phyloP scores from a whole-genome alignment of 495 filamentous ascomycete species.

The Ramalina peruviana region DNA sequence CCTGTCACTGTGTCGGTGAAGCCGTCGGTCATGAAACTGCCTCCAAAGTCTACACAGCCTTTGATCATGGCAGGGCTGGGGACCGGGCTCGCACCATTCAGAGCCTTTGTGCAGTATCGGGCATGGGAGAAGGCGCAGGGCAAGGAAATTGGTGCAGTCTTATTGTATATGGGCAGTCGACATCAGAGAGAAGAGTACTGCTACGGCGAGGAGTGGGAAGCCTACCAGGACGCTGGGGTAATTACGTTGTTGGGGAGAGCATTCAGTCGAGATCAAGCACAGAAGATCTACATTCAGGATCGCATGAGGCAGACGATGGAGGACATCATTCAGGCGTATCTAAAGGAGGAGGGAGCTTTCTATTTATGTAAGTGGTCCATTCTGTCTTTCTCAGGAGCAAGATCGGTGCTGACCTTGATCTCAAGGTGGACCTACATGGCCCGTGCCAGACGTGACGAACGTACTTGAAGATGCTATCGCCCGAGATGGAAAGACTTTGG shows the following conservation, averaged over 20 bases:
- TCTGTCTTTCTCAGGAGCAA: background rate
- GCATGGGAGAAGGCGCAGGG: conserved; percentile 93
- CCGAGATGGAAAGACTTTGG: conserved; percentile 48
- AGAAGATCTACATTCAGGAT: conserved; percentile 99
- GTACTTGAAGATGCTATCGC: conserved; percentile 89
- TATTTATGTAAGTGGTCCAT: conserved; percentile 55
- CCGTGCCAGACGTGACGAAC: conserved; percentile 92
- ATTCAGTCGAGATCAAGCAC: conserved; percentile 89
- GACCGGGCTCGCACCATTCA: conserved; percentile 93
- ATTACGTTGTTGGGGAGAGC: conserved; percentile 88
- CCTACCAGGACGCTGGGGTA: conserved; percentile 87
- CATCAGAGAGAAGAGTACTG: conserved; percentile 98
- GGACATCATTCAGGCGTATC: conserved; percentile 83
- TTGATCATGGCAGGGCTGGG: conserved; percentile 99
- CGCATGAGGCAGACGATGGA: conserved; percentile 78
- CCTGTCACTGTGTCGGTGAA: conserved; percentile 85
- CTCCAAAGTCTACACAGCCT: conserved; percentile 67
- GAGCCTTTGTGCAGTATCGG: conserved; percentile 94
- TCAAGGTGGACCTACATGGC: conserved; percentile 74
- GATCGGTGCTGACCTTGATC: background rate
- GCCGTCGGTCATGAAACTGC: conserved; percentile 95
- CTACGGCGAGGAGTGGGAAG: conserved; percentile 99
- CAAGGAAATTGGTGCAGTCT: conserved; percentile 81
- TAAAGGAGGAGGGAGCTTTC: conserved; percentile 77
- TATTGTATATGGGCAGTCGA: conserved; percentile 92